Base-by-base conservation (phyloP, 305 asterid genomes). In the Fraxinus nigra region DNA sequence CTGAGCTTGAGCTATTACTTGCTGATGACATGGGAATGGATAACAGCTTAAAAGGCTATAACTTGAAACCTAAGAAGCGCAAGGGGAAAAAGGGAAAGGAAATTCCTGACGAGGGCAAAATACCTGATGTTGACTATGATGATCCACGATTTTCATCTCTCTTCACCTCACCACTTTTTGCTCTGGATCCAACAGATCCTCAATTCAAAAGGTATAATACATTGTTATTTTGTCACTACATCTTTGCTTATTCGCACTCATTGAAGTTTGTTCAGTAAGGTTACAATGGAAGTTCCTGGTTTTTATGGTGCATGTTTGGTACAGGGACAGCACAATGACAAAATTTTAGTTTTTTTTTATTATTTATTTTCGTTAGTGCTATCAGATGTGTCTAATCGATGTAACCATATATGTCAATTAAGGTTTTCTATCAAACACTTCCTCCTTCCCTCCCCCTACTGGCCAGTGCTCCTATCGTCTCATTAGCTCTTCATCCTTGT, bases 101-200 rank as follows among this genome's bases (percentile, higher is more conserved):
- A 81, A 56, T 56, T 37, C 80, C 77, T 3, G 94, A 88, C 16
- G 97, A 90, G 83, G 92, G 67, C 33, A 94, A 92, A 87, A 75
- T 95, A 83, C 97, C 96, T 26, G 48, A 87, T 56, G 84, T 76
- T 0, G 92, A 91, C 73, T 87, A 77, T 87, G 87, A 89, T 40
- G 99, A 95, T 91, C 92, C 94, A 20, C 97, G 98, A 74, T 95
- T 95, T 86, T 87, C 95, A 13, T 81, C 90, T 40, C 40, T 92
- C 34, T 89, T 89, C 82, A 91, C 86, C 70, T 89, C 92, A 10
- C 90, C 96, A 1, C 88, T 73, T 82, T 95, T 85, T 80, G 96
- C 97, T 63, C 81, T 90, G 90, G 99, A 95, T 89, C 98, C 99
- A 56, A 93, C 99, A 7, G 99, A 95, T 85, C 99, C 98, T 79